Evolutionary conservation across 805 yeast species (phyloP), one percentile per base, ranked within the genome.

Genomic region (Candida vaughaniae): DNA sequence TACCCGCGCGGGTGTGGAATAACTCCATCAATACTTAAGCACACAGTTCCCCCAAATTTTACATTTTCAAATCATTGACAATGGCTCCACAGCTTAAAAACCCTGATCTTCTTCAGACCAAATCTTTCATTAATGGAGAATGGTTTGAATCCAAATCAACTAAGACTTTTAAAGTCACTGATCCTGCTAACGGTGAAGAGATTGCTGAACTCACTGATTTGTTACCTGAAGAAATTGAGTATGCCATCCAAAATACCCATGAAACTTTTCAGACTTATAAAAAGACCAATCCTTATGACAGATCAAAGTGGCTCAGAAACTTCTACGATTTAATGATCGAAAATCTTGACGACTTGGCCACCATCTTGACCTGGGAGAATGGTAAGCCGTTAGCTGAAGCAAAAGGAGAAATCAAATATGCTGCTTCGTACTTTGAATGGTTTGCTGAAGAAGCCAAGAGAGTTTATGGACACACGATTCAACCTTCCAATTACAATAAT

Each of bases 361-460:
- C 71, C 35, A 62, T 78, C 36, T 52, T 77, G 29, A 64, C 80
- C 18, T 75, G 75, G 76, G 84, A 78, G 56, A 78, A 78, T 50
- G 83, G 84, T 43, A 78, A 78, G 52, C 64, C 79, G 10, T 54
- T 74, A 30, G 53, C 71, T 27, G 83, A 78, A 47, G 72, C 81
- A 6, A 51, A 52, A 8, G 81, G 81, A 36, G 83, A 78, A 49
- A 55, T 77, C 41, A 74, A 68, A 47, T 78, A 78, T 46, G 80
- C 77, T 19, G 83, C 84, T 3, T 61, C 69, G 1, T 66, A 66
- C 45, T 66, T 64, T 33, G 71, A 66, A 45, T 66, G 71, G 71
- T 65, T 62, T 46, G 52, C 66, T 12, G 82, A 76, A 53, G 82
- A 76, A 49, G 80, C 82, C 10, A 73, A 77, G 47, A 58, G 82